Evolutionary conservation across 1,284 basidiomycete genomes (phyloP).

Genomic region (Heimioporus retisporus): DNA sequence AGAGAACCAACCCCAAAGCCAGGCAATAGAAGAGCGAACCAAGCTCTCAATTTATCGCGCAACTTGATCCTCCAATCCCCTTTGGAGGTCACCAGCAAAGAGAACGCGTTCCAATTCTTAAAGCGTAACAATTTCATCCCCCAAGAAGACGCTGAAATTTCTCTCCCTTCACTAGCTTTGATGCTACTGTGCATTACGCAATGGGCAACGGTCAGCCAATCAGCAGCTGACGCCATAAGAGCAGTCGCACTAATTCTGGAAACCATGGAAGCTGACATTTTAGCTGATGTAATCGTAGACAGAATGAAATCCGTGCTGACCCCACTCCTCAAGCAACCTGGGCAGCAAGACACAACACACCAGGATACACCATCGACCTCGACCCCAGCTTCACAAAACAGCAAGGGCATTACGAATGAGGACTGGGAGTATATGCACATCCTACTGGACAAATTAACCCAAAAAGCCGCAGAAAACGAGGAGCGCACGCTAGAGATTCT

Average conservation of each 20-base stretch:
- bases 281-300: background rate
- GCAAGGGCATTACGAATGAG: too few relatives aligned
- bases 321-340: background rate
- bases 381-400: too few relatives aligned
- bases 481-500: too few relatives aligned
- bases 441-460: too few relatives aligned
- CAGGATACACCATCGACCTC: too few relatives aligned
- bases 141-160: background rate
- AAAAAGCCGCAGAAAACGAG: too few relatives aligned
- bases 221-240: background rate
- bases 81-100: background rate
- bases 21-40: too few relatives aligned
- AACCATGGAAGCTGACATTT: background rate
- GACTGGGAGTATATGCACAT: too few relatives aligned
- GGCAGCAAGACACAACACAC: too few relatives aligned
- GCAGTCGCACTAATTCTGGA: background rate
- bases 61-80: background rate
- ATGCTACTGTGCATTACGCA: background rate
- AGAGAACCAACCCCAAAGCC: too few relatives aligned
- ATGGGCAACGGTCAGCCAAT: background rate
- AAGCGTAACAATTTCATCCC: background rate
- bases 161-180: background rate
- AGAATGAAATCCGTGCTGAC: background rate
- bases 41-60: too few relatives aligned
- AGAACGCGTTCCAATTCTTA: background rate